Evolutionary conservation across 805 yeast genomes (phyloP).

Genomic region (Lipomyces mesembrius): DNA sequence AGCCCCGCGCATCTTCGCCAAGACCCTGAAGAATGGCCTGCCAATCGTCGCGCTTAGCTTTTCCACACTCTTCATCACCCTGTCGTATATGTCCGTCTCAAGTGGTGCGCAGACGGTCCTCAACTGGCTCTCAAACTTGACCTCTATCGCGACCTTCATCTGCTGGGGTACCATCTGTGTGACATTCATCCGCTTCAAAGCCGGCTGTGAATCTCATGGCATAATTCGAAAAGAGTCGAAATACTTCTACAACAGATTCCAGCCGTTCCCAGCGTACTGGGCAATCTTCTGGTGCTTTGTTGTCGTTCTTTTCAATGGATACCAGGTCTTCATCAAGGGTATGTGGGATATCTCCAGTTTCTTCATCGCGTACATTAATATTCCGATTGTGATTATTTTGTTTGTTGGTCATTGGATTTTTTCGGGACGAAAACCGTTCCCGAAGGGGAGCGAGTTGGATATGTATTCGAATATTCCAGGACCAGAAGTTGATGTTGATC

Average conservation of each 20-base stretch:
- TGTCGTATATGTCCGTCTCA: constrained; percentile 52
- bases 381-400: constrained; percentile 56
- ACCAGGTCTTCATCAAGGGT: constrained; percentile 69
- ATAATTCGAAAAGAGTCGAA: constrained; percentile 54
- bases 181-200: constrained; percentile 65
- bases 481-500: constrained; percentile 28
- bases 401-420: constrained; percentile 26
- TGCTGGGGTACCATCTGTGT: constrained; percentile 62
- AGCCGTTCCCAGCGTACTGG: constrained; percentile 61
- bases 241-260: constrained; percentile 57
- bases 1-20: constrained; percentile 70
- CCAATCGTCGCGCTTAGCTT: constrained; percentile 64
- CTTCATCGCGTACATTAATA: constrained; percentile 72
- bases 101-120: constrained; percentile 65
- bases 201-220: constrained; percentile 61
- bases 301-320: constrained; percentile 69
- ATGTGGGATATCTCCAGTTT: constrained; percentile 65
- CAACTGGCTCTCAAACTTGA: constrained; percentile 72
- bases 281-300: constrained; percentile 54
- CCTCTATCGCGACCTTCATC: constrained; percentile 69
- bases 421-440: constrained; percentile 22
- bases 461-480: constrained; percentile 32
- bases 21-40: constrained; percentile 68
- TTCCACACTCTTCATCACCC: constrained; percentile 55
- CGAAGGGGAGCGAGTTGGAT: constrained; percentile 27